phyloP scores from a whole-genome alignment of 495 filamentous ascomycete genomes.

The Amorphotheca resinae region DNA sequence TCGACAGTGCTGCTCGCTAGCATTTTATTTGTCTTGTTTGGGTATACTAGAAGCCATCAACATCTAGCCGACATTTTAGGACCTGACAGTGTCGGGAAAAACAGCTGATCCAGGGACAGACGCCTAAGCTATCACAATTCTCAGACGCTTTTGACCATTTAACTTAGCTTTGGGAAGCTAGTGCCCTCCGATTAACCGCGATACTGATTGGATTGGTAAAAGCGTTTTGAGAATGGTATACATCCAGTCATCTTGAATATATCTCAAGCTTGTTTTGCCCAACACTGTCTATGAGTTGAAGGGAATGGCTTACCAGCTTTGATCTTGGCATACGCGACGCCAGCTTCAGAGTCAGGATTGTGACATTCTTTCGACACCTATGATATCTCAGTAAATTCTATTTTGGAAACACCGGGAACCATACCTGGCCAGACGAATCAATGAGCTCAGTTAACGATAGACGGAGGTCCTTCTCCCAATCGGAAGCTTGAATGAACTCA shows the following conservation, averaged over 20 bases:
- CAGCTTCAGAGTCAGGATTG: constrained; percentile 26
- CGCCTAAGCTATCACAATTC: too few relatives aligned
- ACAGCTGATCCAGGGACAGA: too few relatives aligned
- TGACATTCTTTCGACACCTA: constrained; percentile 31
- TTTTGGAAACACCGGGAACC: constrained; percentile 20
- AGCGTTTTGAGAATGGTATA: too few relatives aligned
- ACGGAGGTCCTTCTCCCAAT: constrained; percentile 46
- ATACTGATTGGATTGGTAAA: too few relatives aligned
- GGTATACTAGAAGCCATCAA: constrained; percentile 41
- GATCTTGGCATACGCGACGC: constrained; percentile 49
- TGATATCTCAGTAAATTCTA: constrained; percentile 15
- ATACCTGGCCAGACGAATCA: constrained; percentile 21
- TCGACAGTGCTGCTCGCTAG: constrained; percentile 27
- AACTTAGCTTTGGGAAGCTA: too few relatives aligned
- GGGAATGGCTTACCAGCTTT: constrained; percentile 27
- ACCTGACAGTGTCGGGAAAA: too few relatives aligned
- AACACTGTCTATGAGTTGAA: too few relatives aligned
- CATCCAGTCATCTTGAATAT: too few relatives aligned
- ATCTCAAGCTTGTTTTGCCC: too few relatives aligned
- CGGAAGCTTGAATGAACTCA: constrained; percentile 42
- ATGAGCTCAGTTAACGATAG: constrained; percentile 41
- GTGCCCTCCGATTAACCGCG: too few relatives aligned
- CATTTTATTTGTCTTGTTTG: constrained; percentile 37
- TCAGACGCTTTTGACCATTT: too few relatives aligned
- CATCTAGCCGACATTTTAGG: too few relatives aligned